Evolutionary conservation across 441 rosid species (phyloP).

Genomic region (Mallotus repandus): DNA sequence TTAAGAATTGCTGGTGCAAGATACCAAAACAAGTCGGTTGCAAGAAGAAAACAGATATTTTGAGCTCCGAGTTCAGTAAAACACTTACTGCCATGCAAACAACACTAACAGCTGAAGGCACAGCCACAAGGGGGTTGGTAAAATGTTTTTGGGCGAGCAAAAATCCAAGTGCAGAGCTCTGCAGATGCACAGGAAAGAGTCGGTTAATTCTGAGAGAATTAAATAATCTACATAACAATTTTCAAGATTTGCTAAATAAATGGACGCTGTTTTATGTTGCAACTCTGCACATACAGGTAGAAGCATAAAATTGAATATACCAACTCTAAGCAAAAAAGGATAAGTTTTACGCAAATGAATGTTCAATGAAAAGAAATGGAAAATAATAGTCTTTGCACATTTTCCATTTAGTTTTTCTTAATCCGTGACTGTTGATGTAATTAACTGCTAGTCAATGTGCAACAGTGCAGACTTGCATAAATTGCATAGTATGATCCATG

Average conservation of each 20-base stretch:
- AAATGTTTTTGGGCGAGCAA: conserved; percentile 93
- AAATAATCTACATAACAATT: not conserved
- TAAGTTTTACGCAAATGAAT: not conserved
- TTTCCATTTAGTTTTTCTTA: not conserved
- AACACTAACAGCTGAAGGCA: conserved; percentile 96
- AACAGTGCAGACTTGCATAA: not conserved
- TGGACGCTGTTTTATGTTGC: not conserved
- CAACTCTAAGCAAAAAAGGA: not conserved
- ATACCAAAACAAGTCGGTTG: not conserved
- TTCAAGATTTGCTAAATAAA: not conserved
- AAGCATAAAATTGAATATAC: not conserved
- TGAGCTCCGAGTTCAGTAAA: not conserved
- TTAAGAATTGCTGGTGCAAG: not conserved
- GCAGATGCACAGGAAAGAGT: conserved; percentile 21
- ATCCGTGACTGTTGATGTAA: not conserved
- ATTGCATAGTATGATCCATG: not conserved
- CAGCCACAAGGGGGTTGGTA: conserved; percentile 90
- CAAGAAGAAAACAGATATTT: not conserved
- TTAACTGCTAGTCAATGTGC: not conserved
- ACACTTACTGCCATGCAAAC: conserved; percentile 92
- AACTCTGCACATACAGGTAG: not conserved
- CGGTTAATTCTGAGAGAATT: not conserved
- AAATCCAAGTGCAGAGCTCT: conserved; percentile 97
- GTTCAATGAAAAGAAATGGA: not conserved
- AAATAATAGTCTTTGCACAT: not conserved